Evolutionary conservation across 305 asterid genomes (phyloP), one percentile per base, ranked within the genome.

Genomic region (Solanum aculeatissimum): DNA sequence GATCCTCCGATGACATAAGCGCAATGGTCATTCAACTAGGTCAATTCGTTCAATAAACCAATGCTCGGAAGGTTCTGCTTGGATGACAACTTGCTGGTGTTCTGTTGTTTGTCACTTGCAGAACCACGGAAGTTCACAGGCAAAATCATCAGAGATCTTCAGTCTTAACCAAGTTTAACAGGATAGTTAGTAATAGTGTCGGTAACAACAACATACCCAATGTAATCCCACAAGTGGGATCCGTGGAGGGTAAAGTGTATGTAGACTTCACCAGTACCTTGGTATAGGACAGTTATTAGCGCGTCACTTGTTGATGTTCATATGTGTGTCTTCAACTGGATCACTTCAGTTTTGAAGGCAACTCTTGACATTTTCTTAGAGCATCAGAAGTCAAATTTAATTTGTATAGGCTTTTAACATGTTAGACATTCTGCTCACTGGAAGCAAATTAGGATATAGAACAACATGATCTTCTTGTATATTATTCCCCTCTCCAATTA

Each of bases 1-100:
- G 98, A 81, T 93, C 97, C 11, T 83, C 83, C 0, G 97, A 95
- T 89, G 98, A 95, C 85, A 90, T 89, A 16, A 94, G 92, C 35
- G 91, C 91, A 43, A 92, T 95, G 94, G 86, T 95, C 63, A 84
- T 95, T 85, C 92, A 87, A 10, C 78, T 95, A 87, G 60, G 91
- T 81, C 92, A 86, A 25, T 94, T 91, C 85, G 32, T 89, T 72
- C 84, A 79, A 84, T 84, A 87, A 87, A 15, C 77, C 19, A 77
- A 27, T 29, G 19, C 19, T 75, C 7, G 13, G 42, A 63, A 63
- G 72, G 16, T 29, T 29, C 21, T 65, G 21, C 43, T 65, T 15
- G 72, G 29, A 72, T 45, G 58, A 72, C 7, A 14, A 72, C 9
- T 45, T 43, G 21, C 38, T 45, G 80, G 58, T 72, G 38, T 43